phyloP scores from a whole-genome alignment of 2,329 filamentous ascomycete species.

The Paecilomyces niveus region DNA sequence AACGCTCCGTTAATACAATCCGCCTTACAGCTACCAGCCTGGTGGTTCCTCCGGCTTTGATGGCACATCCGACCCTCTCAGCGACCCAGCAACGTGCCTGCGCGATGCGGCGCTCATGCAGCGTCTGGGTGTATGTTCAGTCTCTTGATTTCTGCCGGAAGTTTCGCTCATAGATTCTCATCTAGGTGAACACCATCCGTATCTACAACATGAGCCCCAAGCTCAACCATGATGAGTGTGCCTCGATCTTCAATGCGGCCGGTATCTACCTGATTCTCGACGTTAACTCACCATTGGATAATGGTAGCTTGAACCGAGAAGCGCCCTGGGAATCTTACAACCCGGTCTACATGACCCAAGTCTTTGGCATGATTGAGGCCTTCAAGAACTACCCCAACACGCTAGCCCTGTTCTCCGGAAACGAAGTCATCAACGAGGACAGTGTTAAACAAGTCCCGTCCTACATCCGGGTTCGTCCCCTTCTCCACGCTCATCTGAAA shows the following conservation, averaged over 20 bases:
- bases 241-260: conserved; percentile 57
- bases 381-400: conserved; percentile 62
- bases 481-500: neutral
- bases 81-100: conserved; percentile 50
- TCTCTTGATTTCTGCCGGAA: neutral
- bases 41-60: conserved; percentile 55
- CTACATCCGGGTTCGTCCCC: conserved; percentile 47
- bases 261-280: conserved; percentile 62
- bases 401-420: conserved; percentile 60
- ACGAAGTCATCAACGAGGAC: conserved; percentile 61
- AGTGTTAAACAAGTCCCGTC: conserved; percentile 47
- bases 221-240: conserved; percentile 55
- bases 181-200: conserved; percentile 54
- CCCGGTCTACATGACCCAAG: conserved; percentile 48
- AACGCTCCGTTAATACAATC: conserved; percentile 15
- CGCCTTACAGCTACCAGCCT: conserved; percentile 48
- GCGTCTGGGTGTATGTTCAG: conserved; percentile 45
- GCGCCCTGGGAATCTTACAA: conserved; percentile 51
- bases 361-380: conserved; percentile 58
- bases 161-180: conserved; percentile 5
- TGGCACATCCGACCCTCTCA: conserved; percentile 49
- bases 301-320: conserved; percentile 50
- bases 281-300: conserved; percentile 54
- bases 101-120: conserved; percentile 60
- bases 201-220: conserved; percentile 57